Conservation (phyloP, 192 early-diverging fungal genomes). For the Coemansia aciculifera region DNA sequence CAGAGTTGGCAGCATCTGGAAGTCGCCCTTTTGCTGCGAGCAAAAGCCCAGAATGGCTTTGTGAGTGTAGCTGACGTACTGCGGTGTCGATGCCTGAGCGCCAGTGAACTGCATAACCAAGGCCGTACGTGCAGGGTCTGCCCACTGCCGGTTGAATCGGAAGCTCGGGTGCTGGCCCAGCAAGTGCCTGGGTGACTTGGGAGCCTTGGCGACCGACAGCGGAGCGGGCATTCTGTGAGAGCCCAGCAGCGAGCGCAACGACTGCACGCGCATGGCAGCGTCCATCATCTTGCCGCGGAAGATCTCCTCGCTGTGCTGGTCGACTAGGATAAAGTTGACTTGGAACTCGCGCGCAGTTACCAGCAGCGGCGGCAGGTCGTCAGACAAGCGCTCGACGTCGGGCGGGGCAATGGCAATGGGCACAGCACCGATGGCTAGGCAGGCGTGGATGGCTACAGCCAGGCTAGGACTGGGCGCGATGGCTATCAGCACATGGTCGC, state of each 20-base stretch:
- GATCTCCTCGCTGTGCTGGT: constrained; percentile 64
- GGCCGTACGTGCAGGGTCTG: constrained; percentile 53
- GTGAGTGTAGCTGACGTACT: constrained; percentile 53
- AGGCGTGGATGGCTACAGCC: constrained; percentile 71
- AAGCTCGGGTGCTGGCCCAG: constrained; percentile 60
- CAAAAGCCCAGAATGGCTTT: constrained; percentile 36
- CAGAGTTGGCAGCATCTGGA: constrained; percentile 49
- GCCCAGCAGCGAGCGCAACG: constrained; percentile 38
- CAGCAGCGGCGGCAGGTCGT: constrained; percentile 70
- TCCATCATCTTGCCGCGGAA: constrained; percentile 65
- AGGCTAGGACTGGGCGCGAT: constrained; percentile 72
- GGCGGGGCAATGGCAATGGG: constrained; percentile 70
- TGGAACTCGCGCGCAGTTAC: constrained; percentile 64
- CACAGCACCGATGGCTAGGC: constrained; percentile 74
- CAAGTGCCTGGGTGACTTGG: constrained; percentile 63
- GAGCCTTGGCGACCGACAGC: constrained; percentile 65
- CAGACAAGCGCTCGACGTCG: constrained; percentile 63
- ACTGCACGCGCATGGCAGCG: constrained; percentile 58
- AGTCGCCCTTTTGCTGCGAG: constrained; percentile 53
- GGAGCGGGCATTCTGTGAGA: constrained; percentile 57
- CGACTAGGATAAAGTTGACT: constrained; percentile 61
- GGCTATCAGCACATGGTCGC: constrained; percentile 63
- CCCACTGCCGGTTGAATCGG: constrained; percentile 59
- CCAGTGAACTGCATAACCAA: constrained; percentile 58
- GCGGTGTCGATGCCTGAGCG: constrained; percentile 48